Evolutionary conservation across 768 basidiomycete genomes (phyloP), one percentile per base, ranked within the genome.

Genomic region (Leccinum sublutescens): DNA sequence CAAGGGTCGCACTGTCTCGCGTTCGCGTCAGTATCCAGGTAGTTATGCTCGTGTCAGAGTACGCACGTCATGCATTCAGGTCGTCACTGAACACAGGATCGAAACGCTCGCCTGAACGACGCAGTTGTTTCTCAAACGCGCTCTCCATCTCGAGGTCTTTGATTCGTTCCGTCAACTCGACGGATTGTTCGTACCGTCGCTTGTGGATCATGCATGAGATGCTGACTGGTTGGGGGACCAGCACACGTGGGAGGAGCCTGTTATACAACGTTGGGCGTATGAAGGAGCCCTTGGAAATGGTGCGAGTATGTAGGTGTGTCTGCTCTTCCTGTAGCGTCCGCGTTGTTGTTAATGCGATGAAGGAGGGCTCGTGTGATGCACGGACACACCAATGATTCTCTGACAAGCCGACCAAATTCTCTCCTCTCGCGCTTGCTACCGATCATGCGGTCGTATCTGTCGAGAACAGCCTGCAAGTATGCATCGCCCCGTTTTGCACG

Each of bases 141-240:
- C 62, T 55, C 64, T 84, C 83, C 50, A 63, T 54, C 19, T 60
- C 49, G 4, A 82, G 54, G 61, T 78, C 76, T 15, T 71, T 65
- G 47, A 66, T 54, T 67, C 68, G 71, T 31, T 73, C 78, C 4
- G 33, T 33, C 2, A 84, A 59, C 14, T 68, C 62, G 4, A 63
- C 68, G 9, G 72, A 68, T 52, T 70, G 71, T 29, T 65, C 73
- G n/a, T 79, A 62, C 5, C 90, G 80, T 36, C 75, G 71, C 6
- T 78, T 72, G 45, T 75, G 69, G 36, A 95, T 90, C 77, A 94
- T 91, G 70, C 82, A 80, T 2, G 82, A 79, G 50, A 94, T 82
- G n/a, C 80, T 77, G 5, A 74, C 64, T 0, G 95, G 95, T 62
- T 96, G 93, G 1, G 91, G 92, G 43, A 81, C 84, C 64, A 97